These are phyloP conservation scores for Botryotinia globosa DNA, from an alignment of 2,329 filamentous ascomycete species.

Conservation along the genomic window DNA sequence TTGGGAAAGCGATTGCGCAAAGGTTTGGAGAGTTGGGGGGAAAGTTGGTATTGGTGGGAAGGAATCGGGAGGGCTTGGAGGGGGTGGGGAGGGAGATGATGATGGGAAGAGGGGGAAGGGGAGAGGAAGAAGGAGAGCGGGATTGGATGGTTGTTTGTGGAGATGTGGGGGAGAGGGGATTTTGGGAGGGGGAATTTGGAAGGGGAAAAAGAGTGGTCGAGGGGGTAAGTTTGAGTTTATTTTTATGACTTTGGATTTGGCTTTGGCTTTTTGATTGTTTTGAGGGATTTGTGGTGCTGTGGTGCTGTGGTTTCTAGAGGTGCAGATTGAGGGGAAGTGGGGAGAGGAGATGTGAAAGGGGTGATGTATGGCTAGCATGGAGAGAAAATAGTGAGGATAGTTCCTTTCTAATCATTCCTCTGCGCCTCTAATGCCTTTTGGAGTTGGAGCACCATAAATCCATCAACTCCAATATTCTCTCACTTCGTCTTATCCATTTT, in stretches of 20 bases:
- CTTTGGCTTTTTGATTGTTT: not conserved
- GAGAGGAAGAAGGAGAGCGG: not conserved
- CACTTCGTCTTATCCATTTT: not conserved
- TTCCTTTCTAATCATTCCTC: not conserved
- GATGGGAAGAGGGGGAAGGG: slow-evolving; percentile 53
- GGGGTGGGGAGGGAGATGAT: slow-evolving; percentile 48
- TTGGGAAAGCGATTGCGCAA: slow-evolving; percentile 64
- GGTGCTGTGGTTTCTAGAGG: not conserved
- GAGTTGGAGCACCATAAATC: not conserved
- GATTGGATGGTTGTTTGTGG: slow-evolving; percentile 32
- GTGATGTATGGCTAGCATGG: not conserved
- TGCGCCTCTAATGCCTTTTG: not conserved
- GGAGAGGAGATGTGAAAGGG: not conserved
- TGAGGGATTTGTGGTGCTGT: rapidly evolving
- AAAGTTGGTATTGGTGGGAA: slow-evolving; percentile 58
- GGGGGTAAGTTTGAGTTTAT: not conserved
- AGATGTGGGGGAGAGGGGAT: slow-evolving; percentile 33
- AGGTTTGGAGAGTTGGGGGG: slow-evolving; percentile 64
- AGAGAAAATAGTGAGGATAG: not conserved
- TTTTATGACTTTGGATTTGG: not conserved
- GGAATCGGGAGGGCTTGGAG: slow-evolving; percentile 57
- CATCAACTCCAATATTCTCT: too few species aligned
- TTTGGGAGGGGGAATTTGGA: slow-evolving; percentile 30
- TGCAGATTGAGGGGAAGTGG: too few species aligned
- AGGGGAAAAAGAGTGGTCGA: not conserved